Base-by-base conservation (phyloP, 1,139 yeast genomes). In the Candida frijolesensis region DNA sequence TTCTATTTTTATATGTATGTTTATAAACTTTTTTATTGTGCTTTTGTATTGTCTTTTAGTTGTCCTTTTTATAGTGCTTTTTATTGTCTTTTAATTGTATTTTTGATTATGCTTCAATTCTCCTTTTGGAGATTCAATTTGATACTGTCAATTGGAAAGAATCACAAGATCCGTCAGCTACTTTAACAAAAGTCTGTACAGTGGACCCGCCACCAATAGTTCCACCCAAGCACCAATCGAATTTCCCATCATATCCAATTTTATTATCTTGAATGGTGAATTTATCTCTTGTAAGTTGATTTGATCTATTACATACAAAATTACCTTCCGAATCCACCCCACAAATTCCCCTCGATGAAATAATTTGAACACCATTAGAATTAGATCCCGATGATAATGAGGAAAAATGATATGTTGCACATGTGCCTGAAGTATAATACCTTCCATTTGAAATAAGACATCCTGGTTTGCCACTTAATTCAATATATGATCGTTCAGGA, bases 371-470 rank as follows among this genome's bases (percentile, higher is more conserved):
- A n/a, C 92, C 92, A 4, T 95, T 96, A 11, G 2, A 25, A 25
- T 25, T 25, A 2, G 29, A 25, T 4, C 29, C 29, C 10, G 29
- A 9, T 49, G 82, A 61, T 30, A 57, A 70, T 15, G 76, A 60
- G 16, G 76, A 74, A 42, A 58, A 61, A 32, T 49, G 53, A 68
- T 78, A 90, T 2, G 87, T 84, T 2, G 97, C 98, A 68, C 97
- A 92, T 1, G 96, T 84, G 0, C 97, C 97, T 35, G 83, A 77
- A 6, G 79, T 68, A 68, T 86, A 89, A 92, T 96, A 91, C 58
- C 83, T 81, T 5, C 98, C 98, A 61, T 83, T 88, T 54, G 87
- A 82, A 60, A 91, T 92, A 51, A 92, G 71, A 70, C 97, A 90
- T 2, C 96, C 97, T 5, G 75, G 64, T 50, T 84, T 79, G 14